A percentile compares a stretch with the other conserved stretches of the same genome.
These are phyloP conservation scores for Hygrophoropsis aurantiaca DNA, from an alignment of 768 basidiomycete genomes.

Conservation along the genomic window DNA sequence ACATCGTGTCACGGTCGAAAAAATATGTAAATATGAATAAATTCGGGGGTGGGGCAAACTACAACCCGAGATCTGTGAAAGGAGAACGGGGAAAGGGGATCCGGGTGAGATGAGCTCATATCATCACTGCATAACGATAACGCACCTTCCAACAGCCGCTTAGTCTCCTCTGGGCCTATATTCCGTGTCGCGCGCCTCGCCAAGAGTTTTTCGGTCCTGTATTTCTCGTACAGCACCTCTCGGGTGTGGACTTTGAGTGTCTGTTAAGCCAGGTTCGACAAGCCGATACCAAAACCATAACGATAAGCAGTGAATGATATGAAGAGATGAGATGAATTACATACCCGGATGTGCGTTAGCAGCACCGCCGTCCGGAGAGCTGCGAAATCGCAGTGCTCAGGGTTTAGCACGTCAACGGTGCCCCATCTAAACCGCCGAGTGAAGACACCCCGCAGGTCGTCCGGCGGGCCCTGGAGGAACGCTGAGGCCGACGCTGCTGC, in stretches of 20 bases:
- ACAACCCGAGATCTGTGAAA: constrained; percentile 47
- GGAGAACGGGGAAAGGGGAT: not conserved
- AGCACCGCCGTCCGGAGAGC: constrained; percentile 81
- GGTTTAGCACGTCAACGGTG: constrained; percentile 81
- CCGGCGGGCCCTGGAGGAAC: constrained; percentile 53
- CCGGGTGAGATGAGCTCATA: constrained; percentile 14
- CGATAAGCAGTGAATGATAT: constrained; percentile 3
- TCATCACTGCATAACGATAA: constrained; percentile 11
- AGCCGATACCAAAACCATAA: constrained; percentile 7
- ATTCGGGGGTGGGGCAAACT: too few relatives aligned
- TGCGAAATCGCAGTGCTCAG: constrained; percentile 85
- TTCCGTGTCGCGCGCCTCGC: constrained; percentile 80
- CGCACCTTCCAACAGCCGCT: constrained; percentile 72
- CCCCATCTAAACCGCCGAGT: constrained; percentile 86
- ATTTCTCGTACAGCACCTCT: constrained; percentile 92
- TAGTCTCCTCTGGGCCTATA: constrained; percentile 73
- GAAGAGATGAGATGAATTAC: constrained; percentile 16
- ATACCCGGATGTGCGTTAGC: constrained; percentile 84
- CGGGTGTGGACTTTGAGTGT: constrained; percentile 80
- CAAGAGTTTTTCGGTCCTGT: constrained; percentile 86
- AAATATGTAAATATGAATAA: constrained; percentile 19
- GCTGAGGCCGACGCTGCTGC: constrained; percentile 30
- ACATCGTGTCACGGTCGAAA: constrained; percentile 16
- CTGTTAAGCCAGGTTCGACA: too few relatives aligned
- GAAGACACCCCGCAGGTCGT: constrained; percentile 73